These are phyloP conservation scores for Clathrus columnatus DNA, from an alignment of 768 basidiomycete species.

Conservation along the genomic window DNA sequence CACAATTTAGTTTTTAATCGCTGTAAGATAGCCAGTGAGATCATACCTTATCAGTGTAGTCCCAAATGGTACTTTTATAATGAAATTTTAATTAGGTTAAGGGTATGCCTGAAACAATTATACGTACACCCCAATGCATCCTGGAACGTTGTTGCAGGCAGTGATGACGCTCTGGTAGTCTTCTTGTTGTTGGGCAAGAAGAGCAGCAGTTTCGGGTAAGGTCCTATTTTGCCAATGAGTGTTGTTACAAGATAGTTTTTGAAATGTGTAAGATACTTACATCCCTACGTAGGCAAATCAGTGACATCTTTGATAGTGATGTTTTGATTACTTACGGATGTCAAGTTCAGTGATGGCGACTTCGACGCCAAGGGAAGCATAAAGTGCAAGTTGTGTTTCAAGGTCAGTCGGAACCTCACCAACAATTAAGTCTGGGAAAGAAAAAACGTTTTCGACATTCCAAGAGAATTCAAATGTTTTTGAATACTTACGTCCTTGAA, in stretches of 20 bases:
- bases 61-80: conserved; percentile 27
- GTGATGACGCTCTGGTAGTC: conserved; percentile 49
- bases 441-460: neutral
- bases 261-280: neutral
- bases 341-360: conserved; percentile 58
- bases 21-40: neutral
- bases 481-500: conserved; percentile 36
- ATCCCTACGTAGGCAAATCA: neutral
- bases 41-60: conserved; percentile 29
- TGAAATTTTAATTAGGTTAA: neutral
- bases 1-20: neutral
- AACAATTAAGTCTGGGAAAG: conserved; percentile 37
- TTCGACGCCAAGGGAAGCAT: conserved; percentile 54
- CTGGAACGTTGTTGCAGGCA: conserved; percentile 38
- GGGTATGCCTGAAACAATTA: neutral
- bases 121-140: conserved; percentile 26
- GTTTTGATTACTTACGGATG: neutral
- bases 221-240: conserved; percentile 29
- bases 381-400: conserved; percentile 38
- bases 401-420: conserved; percentile 43
- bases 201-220: conserved; percentile 39
- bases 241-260: neutral
- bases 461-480: neutral
- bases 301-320: neutral
- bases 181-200: conserved; percentile 37